A percentile compares a stretch with the other conserved stretches of the same genome.
Evolutionary conservation across 139 green algal genomes (phyloP).

Genomic region (Micractinium conductrix): DNA sequence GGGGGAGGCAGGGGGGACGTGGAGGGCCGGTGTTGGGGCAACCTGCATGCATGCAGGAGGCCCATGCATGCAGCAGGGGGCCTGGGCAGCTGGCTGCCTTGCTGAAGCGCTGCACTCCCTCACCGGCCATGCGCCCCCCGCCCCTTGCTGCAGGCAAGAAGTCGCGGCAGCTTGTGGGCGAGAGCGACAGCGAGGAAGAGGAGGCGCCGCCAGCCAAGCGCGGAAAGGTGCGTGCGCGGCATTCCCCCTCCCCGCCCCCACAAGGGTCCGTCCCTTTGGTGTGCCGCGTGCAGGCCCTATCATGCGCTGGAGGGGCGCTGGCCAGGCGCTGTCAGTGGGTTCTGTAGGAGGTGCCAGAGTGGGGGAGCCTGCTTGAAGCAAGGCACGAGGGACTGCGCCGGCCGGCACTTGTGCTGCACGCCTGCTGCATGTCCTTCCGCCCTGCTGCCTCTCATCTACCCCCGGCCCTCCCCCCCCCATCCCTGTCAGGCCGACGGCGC

Average conservation of each 20-base stretch:
- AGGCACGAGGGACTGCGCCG: too few species aligned
- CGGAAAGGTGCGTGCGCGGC: conserved; percentile 12
- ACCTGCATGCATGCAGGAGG: neutral
- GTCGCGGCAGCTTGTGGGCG: conserved; percentile 23
- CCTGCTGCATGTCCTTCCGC: neutral
- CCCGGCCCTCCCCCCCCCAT: too few species aligned
- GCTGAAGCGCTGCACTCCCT: neutral
- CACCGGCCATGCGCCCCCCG: neutral
- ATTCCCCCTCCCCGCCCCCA: too few species aligned
- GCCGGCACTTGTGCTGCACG: too few species aligned
- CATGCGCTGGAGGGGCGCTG: too few species aligned
- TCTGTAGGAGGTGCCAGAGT: too few species aligned
- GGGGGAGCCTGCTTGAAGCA: too few species aligned
- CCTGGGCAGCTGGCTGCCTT: neutral
- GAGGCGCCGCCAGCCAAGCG: conserved; percentile 4
- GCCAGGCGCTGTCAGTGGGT: too few species aligned
- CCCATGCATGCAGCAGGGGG: neutral
- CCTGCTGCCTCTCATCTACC: neutral
- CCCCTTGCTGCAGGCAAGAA: conserved; percentile 16
- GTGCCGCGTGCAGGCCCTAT: neutral
- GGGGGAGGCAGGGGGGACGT: too few species aligned
- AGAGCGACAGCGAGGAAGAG: conserved; percentile 34
- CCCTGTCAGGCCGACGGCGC: neutral
- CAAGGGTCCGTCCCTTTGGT: too few species aligned
- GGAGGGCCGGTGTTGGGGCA: neutral